A percentile compares a stretch with the other conserved stretches of the same genome.
Evolutionary conservation across 768 basidiomycete genomes (phyloP).

Genomic region (Serendipita indica): DNA sequence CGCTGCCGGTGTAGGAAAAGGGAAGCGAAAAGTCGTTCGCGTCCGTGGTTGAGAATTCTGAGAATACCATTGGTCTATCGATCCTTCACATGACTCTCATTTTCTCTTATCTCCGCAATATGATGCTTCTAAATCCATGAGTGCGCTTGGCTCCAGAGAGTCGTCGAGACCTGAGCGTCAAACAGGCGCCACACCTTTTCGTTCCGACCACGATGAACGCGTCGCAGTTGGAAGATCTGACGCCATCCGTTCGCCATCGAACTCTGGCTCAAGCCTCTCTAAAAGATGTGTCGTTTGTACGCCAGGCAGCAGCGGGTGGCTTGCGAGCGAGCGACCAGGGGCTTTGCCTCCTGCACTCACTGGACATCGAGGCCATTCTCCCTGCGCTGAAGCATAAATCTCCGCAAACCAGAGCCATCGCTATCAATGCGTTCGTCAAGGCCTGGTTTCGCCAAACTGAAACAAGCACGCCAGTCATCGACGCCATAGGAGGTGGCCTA

Average conservation of each 20-base stretch:
- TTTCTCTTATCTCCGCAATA: too few species aligned
- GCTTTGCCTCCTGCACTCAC: background rate
- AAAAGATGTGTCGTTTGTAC: background rate
- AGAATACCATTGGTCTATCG: too few species aligned
- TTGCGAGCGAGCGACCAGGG: background rate
- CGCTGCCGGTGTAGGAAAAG: slow-evolving; percentile 34
- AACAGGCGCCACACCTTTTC: too few species aligned
- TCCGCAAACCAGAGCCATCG: background rate
- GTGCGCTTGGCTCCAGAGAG: too few species aligned
- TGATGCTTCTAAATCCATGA: too few species aligned
- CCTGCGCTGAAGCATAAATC: background rate
- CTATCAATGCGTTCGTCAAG: background rate
- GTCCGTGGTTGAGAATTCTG: slow-evolving; percentile 32
- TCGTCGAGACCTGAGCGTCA: too few species aligned
- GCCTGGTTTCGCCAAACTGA: background rate
- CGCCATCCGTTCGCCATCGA: background rate
- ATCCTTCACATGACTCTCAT: too few species aligned
- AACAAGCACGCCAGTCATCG: background rate
- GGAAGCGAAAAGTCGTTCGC: slow-evolving; percentile 66
- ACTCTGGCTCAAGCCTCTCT: background rate
- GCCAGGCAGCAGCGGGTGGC: too few species aligned
- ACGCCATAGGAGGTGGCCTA: background rate
- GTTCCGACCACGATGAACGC: background rate
- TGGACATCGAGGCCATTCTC: background rate
- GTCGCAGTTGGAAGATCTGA: background rate